A percentile compares a stretch with the other conserved stretches of the same genome.
Conservation (phyloP, 2,329 filamentous ascomycete genomes). For the Fusarium clavum region DNA sequence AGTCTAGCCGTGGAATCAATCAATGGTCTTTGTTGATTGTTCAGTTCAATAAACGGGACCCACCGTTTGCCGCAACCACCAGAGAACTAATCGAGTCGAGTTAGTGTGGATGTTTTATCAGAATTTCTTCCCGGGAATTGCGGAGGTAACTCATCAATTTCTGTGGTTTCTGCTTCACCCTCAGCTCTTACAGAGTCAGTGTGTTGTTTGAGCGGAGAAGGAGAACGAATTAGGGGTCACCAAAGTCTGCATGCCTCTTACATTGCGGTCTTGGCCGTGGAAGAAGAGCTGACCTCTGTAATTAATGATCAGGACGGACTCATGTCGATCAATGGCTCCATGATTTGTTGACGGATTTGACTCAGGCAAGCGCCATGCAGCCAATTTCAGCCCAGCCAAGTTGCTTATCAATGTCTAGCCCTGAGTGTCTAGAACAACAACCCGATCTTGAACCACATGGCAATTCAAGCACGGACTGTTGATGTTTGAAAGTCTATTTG, state of each 20-base stretch:
- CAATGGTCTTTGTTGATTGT: not conserved
- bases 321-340: slow-evolving; percentile 16
- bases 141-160: not conserved
- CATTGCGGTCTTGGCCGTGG: not conserved
- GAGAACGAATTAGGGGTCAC: not conserved
- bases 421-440: not conserved
- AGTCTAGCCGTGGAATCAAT: slow-evolving; percentile 30
- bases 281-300: not conserved
- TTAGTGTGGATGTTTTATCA: not conserved
- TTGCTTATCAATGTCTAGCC: slow-evolving; percentile 1
- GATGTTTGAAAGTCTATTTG: slow-evolving; percentile 1
- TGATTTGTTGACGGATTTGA: slow-evolving; percentile 5
- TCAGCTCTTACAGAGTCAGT: not conserved
- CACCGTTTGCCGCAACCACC: slow-evolving; percentile 31
- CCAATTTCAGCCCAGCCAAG: slow-evolving; percentile 13
- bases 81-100: slow-evolving; percentile 15
- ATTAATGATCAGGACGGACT: not conserved
- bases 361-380: slow-evolving; percentile 4
- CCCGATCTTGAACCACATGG: slow-evolving; percentile 4
- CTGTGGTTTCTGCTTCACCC: not conserved
- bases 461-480: slow-evolving; percentile 2
- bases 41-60: slow-evolving; percentile 4
- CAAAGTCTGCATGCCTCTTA: not conserved
- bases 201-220: not conserved
- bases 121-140: not conserved